These are phyloP conservation scores for Myxozyma monticola DNA, from an alignment of 805 yeast species.

Conservation along the genomic window DNA sequence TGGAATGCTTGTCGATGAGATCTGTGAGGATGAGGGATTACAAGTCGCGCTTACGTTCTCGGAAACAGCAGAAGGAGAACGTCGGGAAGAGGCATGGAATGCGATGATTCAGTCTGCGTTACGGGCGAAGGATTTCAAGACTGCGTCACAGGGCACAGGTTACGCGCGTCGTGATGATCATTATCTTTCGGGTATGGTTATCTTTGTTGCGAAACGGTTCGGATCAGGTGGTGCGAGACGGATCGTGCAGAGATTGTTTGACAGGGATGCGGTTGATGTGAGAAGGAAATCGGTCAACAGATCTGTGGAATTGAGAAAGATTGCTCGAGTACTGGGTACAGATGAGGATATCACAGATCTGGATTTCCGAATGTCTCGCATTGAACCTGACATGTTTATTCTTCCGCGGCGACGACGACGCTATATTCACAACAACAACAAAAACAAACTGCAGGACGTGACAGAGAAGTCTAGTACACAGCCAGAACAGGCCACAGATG, in stretches of 20 bases:
- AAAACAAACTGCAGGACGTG: neutral
- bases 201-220: conserved; percentile 2
- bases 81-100: conserved; percentile 12
- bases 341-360: neutral
- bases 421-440: neutral
- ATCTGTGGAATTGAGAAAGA: neutral
- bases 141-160: conserved; percentile 1
- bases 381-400: neutral
- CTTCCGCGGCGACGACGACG: neutral
- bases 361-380: neutral
- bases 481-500: neutral
- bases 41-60: neutral
- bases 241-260: conserved; percentile 6
- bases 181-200: conserved; percentile 7
- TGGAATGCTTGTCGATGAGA: conserved; percentile 10
- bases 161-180: neutral
- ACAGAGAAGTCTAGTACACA: neutral
- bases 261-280: neutral
- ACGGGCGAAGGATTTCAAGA: neutral
- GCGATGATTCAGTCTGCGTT: conserved; percentile 6
- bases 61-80: neutral
- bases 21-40: conserved; percentile 6
- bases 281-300: neutral
- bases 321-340: neutral
- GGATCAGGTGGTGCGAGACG: conserved; percentile 15